A percentile compares a stretch with the other conserved stretches of the same genome.
phyloP scores from a whole-genome alignment of 140 eudicot species.

The Anethum foeniculum region DNA sequence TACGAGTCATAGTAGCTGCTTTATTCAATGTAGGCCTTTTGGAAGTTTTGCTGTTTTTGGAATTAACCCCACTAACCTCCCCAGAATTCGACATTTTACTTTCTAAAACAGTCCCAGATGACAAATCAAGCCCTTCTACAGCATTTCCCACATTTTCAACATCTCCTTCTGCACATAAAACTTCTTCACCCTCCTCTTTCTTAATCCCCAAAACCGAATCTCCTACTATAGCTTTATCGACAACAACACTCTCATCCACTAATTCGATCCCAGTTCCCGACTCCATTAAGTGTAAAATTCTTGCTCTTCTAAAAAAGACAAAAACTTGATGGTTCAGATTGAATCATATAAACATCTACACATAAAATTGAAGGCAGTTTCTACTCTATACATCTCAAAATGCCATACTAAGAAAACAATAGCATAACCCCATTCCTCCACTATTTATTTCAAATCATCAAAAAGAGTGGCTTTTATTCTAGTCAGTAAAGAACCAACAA shows the following conservation, averaged over 20 bases:
- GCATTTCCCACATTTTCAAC: slow-evolving; percentile 22
- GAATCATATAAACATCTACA: neutral
- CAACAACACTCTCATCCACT: slow-evolving; percentile 33
- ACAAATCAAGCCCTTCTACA: slow-evolving; percentile 25
- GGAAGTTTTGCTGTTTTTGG: slow-evolving; percentile 30
- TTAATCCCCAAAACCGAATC: slow-evolving; percentile 17
- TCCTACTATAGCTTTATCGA: slow-evolving; percentile 23
- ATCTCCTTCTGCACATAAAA: slow-evolving; percentile 14
- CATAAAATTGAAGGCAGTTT: neutral
- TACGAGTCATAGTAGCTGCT: slow-evolving; percentile 26
- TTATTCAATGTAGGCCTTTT: slow-evolving; percentile 32
- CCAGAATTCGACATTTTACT: slow-evolving; percentile 18
- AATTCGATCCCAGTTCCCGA: slow-evolving; percentile 39
- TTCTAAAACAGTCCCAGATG: slow-evolving; percentile 28
- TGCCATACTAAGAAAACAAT: neutral
- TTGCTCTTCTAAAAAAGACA: neutral
- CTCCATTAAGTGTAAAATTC: slow-evolving; percentile 41
- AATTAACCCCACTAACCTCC: slow-evolving; percentile 15
- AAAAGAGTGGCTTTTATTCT: neutral
- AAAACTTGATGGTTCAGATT: slow-evolving; percentile 1
- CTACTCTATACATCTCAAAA: slow-evolving; percentile 3
- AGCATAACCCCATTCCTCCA: neutral
- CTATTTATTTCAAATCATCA: neutral
- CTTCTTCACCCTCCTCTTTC: slow-evolving; percentile 25
- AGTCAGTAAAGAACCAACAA: neutral